A percentile compares a stretch with the other conserved stretches of the same genome.
Evolutionary conservation across 1,284 basidiomycete genomes (phyloP).

Genomic region (Leucoagaricus sp.): DNA sequence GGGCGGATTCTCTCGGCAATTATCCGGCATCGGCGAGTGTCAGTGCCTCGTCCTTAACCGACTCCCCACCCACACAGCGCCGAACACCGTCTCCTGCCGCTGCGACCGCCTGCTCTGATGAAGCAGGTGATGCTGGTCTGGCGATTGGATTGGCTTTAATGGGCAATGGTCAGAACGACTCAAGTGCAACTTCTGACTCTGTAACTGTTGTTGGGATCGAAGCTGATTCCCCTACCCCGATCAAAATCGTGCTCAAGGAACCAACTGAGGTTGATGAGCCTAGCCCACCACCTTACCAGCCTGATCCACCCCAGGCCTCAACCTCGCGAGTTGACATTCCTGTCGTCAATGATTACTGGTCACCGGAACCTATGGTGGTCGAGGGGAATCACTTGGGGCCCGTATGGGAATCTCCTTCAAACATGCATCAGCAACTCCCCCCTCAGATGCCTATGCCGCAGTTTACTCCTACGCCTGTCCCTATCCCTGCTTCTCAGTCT

Average conservation of each 20-base stretch:
- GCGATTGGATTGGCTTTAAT: slow-evolving; percentile 13
- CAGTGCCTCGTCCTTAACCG: background rate
- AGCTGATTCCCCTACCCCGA: background rate
- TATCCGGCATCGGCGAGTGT: background rate
- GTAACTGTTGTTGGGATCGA: background rate
- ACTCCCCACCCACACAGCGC: background rate
- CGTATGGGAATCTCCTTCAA: background rate
- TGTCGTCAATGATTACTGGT: background rate
- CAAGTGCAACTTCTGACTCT: background rate
- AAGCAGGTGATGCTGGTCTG: slow-evolving; percentile 5
- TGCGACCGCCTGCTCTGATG: slow-evolving; percentile 2
- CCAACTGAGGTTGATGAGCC: background rate
- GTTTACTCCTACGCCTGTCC: background rate
- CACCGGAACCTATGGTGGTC: background rate
- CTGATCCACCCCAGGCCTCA: background rate
- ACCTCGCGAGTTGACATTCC: background rate
- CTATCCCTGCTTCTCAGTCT: background rate
- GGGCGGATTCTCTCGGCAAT: background rate
- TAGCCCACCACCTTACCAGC: background rate
- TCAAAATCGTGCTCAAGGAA: background rate
- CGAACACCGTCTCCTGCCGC: slow-evolving; percentile 11
- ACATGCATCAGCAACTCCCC: background rate
- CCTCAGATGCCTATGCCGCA: slow-evolving; percentile 3
- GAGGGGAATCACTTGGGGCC: background rate
- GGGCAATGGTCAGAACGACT: background rate